Percentiles rank a stretch among this genome's conserved stretches.
Evolutionary conservation across 371 early-diverging fungal species (phyloP).

Genomic region (Rhizopus delemar): DNA sequence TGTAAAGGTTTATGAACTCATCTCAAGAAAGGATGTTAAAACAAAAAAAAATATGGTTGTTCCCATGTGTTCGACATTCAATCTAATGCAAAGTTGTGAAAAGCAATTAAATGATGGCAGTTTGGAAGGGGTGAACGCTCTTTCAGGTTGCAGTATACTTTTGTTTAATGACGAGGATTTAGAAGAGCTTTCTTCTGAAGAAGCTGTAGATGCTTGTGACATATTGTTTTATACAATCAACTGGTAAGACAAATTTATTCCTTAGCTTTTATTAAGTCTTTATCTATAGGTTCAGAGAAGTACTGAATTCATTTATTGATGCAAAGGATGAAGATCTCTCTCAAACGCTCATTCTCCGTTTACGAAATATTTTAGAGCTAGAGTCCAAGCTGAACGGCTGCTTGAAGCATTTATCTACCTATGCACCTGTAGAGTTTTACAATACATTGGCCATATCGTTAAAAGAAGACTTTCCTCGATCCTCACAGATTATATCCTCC

Average conservation of each 20-base stretch:
- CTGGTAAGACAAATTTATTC: conserved; percentile 41
- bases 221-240: conserved; percentile 60
- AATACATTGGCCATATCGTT: not conserved
- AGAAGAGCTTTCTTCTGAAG: conserved; percentile 22
- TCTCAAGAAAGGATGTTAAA: conserved; percentile 24
- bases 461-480: not conserved
- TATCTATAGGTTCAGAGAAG: conserved; percentile 68
- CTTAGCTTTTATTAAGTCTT: not conserved
- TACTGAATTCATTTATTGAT: conserved; percentile 68
- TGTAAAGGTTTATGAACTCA: conserved; percentile 20
- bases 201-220: conserved; percentile 45
- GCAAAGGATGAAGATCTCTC: conserved; percentile 39
- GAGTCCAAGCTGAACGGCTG: conserved; percentile 49
- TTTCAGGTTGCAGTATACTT: conserved; percentile 69
- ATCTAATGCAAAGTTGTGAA: conserved; percentile 74
- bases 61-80: conserved; percentile 70
- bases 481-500: conserved; percentile 1
- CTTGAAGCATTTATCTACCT: conserved; percentile 34
- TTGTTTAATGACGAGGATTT: conserved; percentile 39
- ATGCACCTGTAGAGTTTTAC: conserved; percentile 49
- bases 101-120: conserved; percentile 56
- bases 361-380: conserved; percentile 36
- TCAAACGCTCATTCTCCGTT: conserved; percentile 30
- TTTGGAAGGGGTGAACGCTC: conserved; percentile 70
- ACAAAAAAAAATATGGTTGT: conserved; percentile 43